Evolutionary conservation across 495 filamentous ascomycete species (phyloP).

Genomic region (Usnea hakonensis): DNA sequence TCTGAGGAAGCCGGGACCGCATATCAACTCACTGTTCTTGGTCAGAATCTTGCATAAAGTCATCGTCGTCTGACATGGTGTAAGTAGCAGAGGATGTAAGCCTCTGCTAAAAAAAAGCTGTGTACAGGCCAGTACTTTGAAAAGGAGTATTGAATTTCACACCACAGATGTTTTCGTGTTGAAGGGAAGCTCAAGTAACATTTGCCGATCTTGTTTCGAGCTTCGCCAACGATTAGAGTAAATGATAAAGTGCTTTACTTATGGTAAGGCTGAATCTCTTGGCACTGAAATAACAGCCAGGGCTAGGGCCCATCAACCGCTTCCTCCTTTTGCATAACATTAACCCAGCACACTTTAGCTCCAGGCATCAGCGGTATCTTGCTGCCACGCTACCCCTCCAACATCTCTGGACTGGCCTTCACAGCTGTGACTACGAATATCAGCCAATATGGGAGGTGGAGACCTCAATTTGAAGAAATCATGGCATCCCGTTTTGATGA

Average conservation of each 20-base stretch:
- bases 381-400: not conserved
- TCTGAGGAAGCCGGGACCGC: not conserved
- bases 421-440: not conserved
- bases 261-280: constrained; percentile 7
- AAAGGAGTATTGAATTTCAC: not conserved
- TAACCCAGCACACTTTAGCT: not conserved
- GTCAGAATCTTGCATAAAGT: constrained; percentile 98
- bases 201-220: not conserved
- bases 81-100: constrained; percentile 19
- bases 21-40: constrained; percentile 58
- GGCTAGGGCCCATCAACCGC: not conserved
- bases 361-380: not conserved
- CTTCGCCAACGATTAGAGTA: constrained; percentile 3
- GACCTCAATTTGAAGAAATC: constrained; percentile 96
- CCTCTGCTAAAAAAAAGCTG: not conserved
- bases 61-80: constrained; percentile 93
- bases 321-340: not conserved
- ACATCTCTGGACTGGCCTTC: not conserved
- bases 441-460: constrained; percentile 60
- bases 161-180: not conserved
- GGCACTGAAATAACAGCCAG: not conserved
- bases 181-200: not conserved
- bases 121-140: not conserved
- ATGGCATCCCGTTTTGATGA: constrained; percentile 81
- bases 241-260: too few relatives aligned